Percentiles rank a stretch among this genome's conserved stretches.
Conservation (phyloP, 345 rosid species). For the Acer negundo region DNA sequence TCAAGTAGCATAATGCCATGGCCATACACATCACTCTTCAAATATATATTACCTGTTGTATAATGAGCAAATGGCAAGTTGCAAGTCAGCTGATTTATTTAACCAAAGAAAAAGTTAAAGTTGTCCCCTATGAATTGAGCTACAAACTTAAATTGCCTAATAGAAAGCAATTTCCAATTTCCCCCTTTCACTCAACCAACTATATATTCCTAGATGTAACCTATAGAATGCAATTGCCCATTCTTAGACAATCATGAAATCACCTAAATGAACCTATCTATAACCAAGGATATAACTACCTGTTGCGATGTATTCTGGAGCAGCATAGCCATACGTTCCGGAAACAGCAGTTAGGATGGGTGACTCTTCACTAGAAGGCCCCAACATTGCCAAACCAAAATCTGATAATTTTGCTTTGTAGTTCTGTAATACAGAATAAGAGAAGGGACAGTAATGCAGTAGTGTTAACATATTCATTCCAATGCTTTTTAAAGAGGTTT, state of each 20-base stretch:
- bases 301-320: slow-evolving; percentile 68
- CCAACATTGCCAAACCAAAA: slow-evolving; percentile 67
- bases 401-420: slow-evolving; percentile 63
- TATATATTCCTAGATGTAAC: too few relatives aligned
- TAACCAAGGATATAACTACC: slow-evolving; percentile 27
- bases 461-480: too few relatives aligned
- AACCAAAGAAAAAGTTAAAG: not conserved
- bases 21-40: slow-evolving; percentile 69
- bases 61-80: too few relatives aligned
- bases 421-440: slow-evolving; percentile 20
- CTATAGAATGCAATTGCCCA: too few relatives aligned
- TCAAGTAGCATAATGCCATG: slow-evolving; percentile 65
- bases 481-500: slow-evolving; percentile 11
- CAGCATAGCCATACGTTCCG: slow-evolving; percentile 57
- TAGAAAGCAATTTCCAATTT: too few relatives aligned
- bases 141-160: too few relatives aligned
- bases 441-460: not conserved
- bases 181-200: too few relatives aligned
- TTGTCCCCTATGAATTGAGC: too few relatives aligned
- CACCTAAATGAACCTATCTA: too few relatives aligned
- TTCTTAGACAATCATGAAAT: slow-evolving; percentile 30
- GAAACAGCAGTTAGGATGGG: slow-evolving; percentile 40
- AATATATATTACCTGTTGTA: slow-evolving; percentile 51
- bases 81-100: too few relatives aligned
- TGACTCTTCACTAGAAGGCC: slow-evolving; percentile 54